Evolutionary conservation across 305 asterid species (phyloP).

Genomic region (Caryopteris hybrid): DNA sequence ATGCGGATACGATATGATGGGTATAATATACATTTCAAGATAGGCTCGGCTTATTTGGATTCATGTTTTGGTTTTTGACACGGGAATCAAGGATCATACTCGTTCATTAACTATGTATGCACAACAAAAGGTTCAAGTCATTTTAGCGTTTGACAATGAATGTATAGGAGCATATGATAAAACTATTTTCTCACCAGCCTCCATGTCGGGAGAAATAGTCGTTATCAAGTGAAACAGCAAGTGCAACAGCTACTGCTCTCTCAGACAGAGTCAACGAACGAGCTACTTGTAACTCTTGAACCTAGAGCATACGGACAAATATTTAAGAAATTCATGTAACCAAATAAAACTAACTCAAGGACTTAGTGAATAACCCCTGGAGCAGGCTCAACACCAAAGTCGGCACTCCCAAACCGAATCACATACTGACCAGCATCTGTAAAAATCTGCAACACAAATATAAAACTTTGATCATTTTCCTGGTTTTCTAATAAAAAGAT

Average conservation of each 20-base stretch:
- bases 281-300: constrained; percentile 62
- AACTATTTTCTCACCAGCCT: constrained; percentile 63
- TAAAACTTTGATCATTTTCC: neutral
- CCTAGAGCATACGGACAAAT: constrained; percentile 36
- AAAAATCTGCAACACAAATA: constrained; percentile 48
- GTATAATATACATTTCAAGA: neutral
- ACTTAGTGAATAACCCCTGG: constrained; percentile 46
- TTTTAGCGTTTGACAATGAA: neutral
- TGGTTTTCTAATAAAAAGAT: constrained; percentile 12
- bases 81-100: neutral
- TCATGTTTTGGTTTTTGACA: neutral
- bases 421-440: constrained; percentile 99
- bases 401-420: constrained; percentile 75
- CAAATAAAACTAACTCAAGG: neutral
- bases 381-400: constrained; percentile 49
- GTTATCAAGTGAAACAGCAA: constrained; percentile 86
- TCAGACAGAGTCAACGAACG: constrained; percentile 78
- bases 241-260: constrained; percentile 90
- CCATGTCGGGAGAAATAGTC: constrained; percentile 95
- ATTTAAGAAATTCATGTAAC: constrained; percentile 19
- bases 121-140: neutral
- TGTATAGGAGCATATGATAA: neutral
- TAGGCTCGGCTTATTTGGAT: neutral
- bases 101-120: neutral
- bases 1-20: neutral